Percentiles rank a stretch among this genome's conserved stretches.
phyloP scores from a whole-genome alignment of 441 rosid species.

The Mallotus repandus region DNA sequence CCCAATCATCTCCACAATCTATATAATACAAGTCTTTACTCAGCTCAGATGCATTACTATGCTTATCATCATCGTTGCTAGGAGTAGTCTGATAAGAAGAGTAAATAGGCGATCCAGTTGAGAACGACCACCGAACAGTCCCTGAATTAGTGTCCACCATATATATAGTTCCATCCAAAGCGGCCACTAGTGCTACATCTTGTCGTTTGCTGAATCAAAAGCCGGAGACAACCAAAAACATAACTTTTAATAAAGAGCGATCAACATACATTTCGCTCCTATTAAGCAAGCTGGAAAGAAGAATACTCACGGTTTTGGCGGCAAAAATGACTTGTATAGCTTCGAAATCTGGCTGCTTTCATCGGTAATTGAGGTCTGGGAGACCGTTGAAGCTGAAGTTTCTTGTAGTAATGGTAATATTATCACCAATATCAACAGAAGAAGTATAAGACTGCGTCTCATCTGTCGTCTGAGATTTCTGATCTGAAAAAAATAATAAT shows the following conservation, averaged over 20 bases:
- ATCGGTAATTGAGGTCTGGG: slow-evolving; percentile 36
- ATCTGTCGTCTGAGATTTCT: slow-evolving; percentile 27
- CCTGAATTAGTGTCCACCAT: slow-evolving; percentile 47
- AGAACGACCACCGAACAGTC: slow-evolving; percentile 60
- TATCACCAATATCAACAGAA: slow-evolving; percentile 33
- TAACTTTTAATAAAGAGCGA: too few relatives aligned
- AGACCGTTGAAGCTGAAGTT: slow-evolving; percentile 37
- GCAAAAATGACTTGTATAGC: slow-evolving; percentile 32
- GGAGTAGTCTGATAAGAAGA: slow-evolving; percentile 72
- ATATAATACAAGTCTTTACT: slow-evolving; percentile 58
- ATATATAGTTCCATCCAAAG: slow-evolving; percentile 65
- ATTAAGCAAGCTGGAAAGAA: neutral
- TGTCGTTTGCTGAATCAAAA: slow-evolving; percentile 45
- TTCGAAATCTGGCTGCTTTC: slow-evolving; percentile 21
- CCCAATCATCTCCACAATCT: slow-evolving; percentile 77
- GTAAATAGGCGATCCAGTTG: slow-evolving; percentile 64
- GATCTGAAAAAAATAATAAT: neutral
- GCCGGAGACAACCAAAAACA: slow-evolving; percentile 2
- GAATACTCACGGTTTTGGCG: slow-evolving; percentile 46
- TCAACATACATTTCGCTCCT: too few relatives aligned
- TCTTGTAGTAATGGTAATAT: slow-evolving; percentile 37
- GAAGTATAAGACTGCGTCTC: slow-evolving; percentile 46
- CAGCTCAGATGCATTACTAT: slow-evolving; percentile 44
- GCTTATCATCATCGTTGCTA: slow-evolving; percentile 31
- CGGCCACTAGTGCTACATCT: slow-evolving; percentile 52